Evolutionary conservation across 2,329 filamentous ascomycete species (phyloP).

Genomic region (Ceratocystis lukuohia): DNA sequence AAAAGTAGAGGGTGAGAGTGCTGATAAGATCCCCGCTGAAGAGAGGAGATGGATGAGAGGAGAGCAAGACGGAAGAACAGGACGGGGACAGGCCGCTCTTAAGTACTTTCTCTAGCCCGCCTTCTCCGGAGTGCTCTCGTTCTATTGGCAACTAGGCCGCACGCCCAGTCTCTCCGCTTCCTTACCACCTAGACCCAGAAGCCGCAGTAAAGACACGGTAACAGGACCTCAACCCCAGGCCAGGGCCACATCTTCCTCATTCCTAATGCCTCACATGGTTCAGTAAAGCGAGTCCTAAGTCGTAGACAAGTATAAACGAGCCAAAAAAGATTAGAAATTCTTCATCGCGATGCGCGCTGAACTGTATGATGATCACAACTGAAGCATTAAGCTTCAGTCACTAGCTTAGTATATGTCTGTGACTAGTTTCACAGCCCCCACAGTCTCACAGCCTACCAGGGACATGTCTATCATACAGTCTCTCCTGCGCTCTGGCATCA

Average conservation of each 20-base stretch:
- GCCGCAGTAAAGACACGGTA: background rate
- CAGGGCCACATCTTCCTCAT: background rate
- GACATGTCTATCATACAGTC: background rate
- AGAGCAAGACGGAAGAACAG: constrained; percentile 5
- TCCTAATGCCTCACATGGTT: background rate
- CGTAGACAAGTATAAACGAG: background rate
- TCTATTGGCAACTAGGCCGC: background rate
- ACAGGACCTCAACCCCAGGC: background rate
- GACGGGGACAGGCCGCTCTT: constrained; percentile 9
- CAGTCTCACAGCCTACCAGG: background rate
- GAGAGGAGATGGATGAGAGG: constrained; percentile 12
- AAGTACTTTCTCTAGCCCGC: background rate
- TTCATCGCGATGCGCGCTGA: background rate
- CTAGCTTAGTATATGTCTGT: background rate
- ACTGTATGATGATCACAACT: constrained; percentile 1
- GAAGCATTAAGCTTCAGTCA: background rate
- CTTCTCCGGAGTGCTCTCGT: background rate
- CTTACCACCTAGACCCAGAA: background rate
- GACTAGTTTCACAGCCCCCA: background rate
- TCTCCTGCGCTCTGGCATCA: background rate
- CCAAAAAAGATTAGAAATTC: background rate
- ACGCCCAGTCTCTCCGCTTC: background rate
- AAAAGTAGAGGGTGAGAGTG: constrained; percentile 5
- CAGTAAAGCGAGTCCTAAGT: background rate
- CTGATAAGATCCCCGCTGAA: background rate